Evolutionary conservation across 2,329 filamentous ascomycete species (phyloP), one percentile per base, ranked within the genome.

Genomic region (Talaromyces sp.): DNA sequence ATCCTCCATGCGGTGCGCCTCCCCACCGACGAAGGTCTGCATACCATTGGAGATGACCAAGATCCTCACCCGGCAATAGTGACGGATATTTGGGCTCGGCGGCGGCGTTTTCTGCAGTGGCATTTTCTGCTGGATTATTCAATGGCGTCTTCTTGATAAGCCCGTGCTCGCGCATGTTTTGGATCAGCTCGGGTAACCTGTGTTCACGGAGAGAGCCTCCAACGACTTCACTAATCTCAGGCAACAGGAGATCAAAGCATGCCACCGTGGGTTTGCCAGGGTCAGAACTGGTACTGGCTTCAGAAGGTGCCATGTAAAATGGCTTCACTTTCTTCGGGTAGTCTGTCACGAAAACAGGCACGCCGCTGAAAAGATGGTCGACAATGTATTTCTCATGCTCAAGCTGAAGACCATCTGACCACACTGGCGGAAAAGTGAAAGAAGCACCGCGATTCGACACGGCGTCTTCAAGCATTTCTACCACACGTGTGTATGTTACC

Each of bases 381-480:
- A 95, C 92, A 59, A 99, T 83, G 73, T 88, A 96, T 72, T 87
- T 91, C 78, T 99, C 95, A 77, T 99, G 95, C 74, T 98, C 94
- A 1, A 93, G 89, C 69, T 95, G 91, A 33, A 99, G 82, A 23
- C 90, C 90, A 31, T 81, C 79, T 36, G 87, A 85, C 87, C 92
- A 95, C 2, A 79, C 78, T 4, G 92, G 91, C 54, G 80, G 77
- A 72, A 89, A 85, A 56, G 86, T 80, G 69, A 98, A 97, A 6
- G 73, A 73, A 5, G 74, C 78, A 59, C 76, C 73, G 14, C 77
- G 73, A 23, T 81, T 74, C 34, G 80, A 73, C 52, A 83, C 79
- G 16, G 89, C 85, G 31, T 83, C 74, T 69, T 87, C 78, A 18
- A 99, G 83, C 33, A 86, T 74, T 50, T 86, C 76, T 64, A 98